Evolutionary conservation across 495 filamentous ascomycete species (phyloP), one percentile per base, ranked within the genome.

Genomic region (Baudoinia panamericana): DNA sequence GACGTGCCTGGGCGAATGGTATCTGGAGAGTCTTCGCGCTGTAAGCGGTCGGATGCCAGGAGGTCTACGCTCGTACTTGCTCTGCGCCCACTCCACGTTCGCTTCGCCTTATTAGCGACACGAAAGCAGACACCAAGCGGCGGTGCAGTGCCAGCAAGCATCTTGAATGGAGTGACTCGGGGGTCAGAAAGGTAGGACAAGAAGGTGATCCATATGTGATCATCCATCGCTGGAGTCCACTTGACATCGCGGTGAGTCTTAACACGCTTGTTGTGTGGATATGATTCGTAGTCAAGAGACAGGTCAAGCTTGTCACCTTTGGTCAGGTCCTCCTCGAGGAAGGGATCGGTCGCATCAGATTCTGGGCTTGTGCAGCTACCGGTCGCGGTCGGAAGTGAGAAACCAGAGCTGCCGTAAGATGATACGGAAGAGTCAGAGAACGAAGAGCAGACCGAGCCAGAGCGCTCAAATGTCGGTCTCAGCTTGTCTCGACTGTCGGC

Each of bases 141-240:
- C 17, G 90, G 90, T 26, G 87, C 74, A 40, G 73, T 72, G 37
- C 84, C 87, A 16, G 88, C 85, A 12, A 86, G 73, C 64, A 84
- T 80, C 51, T 87, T 86, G 63, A 96, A 88, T 0, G 90, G 90
- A 1, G 90, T 97, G 20, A 93, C 80, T 8, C 80, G 85, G 23
- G 90, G 87, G 57, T 96, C 85, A 48, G 86, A 80, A 9, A 95
- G 65, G 54, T 94, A 97, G 8, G 81, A 57, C 48, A 82, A 65
- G 55, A 93, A 96, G 2, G 82, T 86, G 24, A 81, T 76, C 92
- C 92, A 96, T 21, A 97, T 61, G 55, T 97, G 90, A 25, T 78
- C 76, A 59, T 87, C 86, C 84, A 93, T 92, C 15, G 84, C 80
- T 31, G 77, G 71, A 2, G 82, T 92, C 86, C 87, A 97, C 18